Evolutionary conservation across 2,329 filamentous ascomycete genomes (phyloP).

Genomic region (Calonectria pseudoturangicola): DNA sequence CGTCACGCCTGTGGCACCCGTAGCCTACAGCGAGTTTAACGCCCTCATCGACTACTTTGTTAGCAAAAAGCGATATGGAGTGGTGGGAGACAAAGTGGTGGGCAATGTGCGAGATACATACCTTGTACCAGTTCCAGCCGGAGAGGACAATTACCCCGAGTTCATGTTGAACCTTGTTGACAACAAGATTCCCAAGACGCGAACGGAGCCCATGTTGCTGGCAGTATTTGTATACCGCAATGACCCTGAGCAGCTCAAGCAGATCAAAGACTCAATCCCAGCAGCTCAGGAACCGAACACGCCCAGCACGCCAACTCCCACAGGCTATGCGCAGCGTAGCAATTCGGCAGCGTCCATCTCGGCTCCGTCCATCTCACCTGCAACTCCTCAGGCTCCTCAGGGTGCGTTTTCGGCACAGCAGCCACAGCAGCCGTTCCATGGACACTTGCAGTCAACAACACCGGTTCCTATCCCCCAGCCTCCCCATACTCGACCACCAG

Average conservation of each 20-base stretch:
- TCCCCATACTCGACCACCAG: conserved; percentile 50
- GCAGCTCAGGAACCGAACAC: conserved; percentile 34
- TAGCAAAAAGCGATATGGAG: conserved; percentile 88
- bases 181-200: conserved; percentile 83
- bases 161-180: conserved; percentile 93
- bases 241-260: conserved; percentile 64
- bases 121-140: conserved; percentile 88
- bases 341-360: conserved; percentile 65
- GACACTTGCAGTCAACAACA: conserved; percentile 58
- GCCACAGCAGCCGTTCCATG: conserved; percentile 58
- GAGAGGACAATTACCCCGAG: conserved; percentile 82
- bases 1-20: conserved; percentile 78
- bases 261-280: conserved; percentile 47
- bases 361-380: conserved; percentile 73
- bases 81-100: conserved; percentile 84
- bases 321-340: conserved; percentile 62
- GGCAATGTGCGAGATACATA: conserved; percentile 92
- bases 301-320: conserved; percentile 59
- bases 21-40: conserved; percentile 79
- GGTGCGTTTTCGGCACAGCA: conserved; percentile 59
- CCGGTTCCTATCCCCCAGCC: conserved; percentile 62
- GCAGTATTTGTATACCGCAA: conserved; percentile 90
- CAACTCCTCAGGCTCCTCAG: conserved; percentile 63
- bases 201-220: conserved; percentile 85
- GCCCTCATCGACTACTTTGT: conserved; percentile 92